Evolutionary conservation across 768 basidiomycete genomes (phyloP).

Genomic region (Mycena vitilis): DNA sequence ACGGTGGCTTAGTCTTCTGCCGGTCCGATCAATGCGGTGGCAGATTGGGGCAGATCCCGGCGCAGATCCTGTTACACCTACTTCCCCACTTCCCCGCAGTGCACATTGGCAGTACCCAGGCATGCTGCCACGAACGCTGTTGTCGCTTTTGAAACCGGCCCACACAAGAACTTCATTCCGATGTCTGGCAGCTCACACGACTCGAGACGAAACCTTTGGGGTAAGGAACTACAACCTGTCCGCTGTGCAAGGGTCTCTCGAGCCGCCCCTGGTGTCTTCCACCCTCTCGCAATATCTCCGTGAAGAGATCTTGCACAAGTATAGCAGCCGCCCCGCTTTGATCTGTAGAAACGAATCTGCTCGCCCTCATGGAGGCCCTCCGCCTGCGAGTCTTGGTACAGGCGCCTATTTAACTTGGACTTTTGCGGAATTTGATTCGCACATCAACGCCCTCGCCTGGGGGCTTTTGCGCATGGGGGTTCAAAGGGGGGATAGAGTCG

Average conservation of each 20-base stretch:
- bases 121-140: constrained; percentile 15
- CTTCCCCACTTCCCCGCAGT: too few species aligned
- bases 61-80: too few species aligned
- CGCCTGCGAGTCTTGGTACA: constrained; percentile 61
- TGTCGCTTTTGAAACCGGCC: background rate
- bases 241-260: constrained; percentile 64
- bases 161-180: constrained; percentile 38
- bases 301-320: constrained; percentile 62
- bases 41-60: too few species aligned
- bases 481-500: constrained; percentile 80
- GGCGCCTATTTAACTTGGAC: constrained; percentile 74
- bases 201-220: too few species aligned
- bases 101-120: background rate
- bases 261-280: constrained; percentile 65
- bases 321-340: constrained; percentile 68
- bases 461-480: constrained; percentile 80
- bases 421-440: constrained; percentile 74
- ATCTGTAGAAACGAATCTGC: constrained; percentile 72
- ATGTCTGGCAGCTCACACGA: too few species aligned
- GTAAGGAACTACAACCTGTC: constrained; percentile 43
- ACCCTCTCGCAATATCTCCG: constrained; percentile 75
- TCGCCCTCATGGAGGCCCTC: constrained; percentile 70
- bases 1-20: too few species aligned
- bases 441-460: constrained; percentile 75
- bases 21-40: too few species aligned